Base-by-base conservation (phyloP, 1,139 yeast genomes). In the Martiniozyma asiatica region DNA sequence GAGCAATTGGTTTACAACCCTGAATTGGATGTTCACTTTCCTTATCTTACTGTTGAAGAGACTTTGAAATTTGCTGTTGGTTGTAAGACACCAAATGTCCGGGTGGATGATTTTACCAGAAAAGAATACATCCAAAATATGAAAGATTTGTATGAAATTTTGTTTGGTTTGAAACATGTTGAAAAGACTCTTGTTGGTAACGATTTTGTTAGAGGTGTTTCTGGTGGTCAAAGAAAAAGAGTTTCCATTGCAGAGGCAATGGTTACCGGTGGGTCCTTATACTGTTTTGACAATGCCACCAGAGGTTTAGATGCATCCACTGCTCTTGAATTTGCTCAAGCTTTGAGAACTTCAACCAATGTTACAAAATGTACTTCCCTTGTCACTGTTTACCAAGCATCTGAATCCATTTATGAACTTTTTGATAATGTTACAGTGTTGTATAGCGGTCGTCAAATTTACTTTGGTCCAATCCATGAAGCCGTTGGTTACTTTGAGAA, bases 211-310 rank as follows among this genome's bases (percentile, higher is more conserved):
- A 65, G 85, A 43, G 87, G 87, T 51, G 79, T 77, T 22, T 75
- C 84, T 25, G 87, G 87, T 43, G 87, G 87, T 55, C 87, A 78
- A 55, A 63, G 87, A 40, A 77, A 77, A 53, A 72, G 87, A 51
- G 87, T 77, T 14, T 74, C 84, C 5, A 74, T 77, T 43, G 80
- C 80, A 12, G 82, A 74, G 46, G 73, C 68, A 3, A 58, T 72
- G 24, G 58, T 71, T n/a, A 60, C 73, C 19, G 71, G 73, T 13
- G 69, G 77, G 11, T 61, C 71, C 25, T 51, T 73, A 28, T 78
- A 69, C 48, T 72, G 79, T 50, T 75, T 79, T 76, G 82, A 74
- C 54, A 74, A 74, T 51, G 69, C 81, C 14, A 76, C 85, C 4
- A 64, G 84, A 51, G 85, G 84, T 47, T 59, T 76, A 36, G 85